Evolutionary conservation across 2,329 filamentous ascomycete genomes (phyloP), one percentile per base, ranked within the genome.

Genomic region (Monosporascus sp.): DNA sequence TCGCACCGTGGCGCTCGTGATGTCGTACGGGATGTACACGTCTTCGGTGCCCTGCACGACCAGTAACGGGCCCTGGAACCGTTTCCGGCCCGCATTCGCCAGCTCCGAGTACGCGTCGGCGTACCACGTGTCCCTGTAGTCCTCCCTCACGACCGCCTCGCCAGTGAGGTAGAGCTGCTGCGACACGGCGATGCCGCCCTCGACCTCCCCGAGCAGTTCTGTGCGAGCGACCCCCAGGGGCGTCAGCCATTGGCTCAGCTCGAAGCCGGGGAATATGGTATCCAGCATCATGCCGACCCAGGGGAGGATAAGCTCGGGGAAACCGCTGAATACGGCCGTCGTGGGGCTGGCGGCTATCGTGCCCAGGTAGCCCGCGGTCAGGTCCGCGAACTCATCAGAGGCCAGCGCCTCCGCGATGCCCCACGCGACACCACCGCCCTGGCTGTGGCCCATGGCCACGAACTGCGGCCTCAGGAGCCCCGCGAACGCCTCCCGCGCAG

Each of bases 391-490:
- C 51, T 71, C 68, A 20, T 64, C 57, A 44, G 60, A 55, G 0
- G 60, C 62, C 20, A 57, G 42, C 2, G 54, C 49, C 50, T 73
- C 61, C 9, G 70, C 69, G 39, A 65, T 55, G 3, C 62, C 62
- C 76, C 76, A 80, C 0, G 72, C 70, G 1, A 67, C 70, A 2
- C 67, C 68, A 7, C 74, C 76, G 22, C 76, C 77, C 61, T 80
- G 73, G 11, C 70, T 74, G 54, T 78, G 73, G 7, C 76, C 75
- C 57, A 75, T 68, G 24, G 70, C 65, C 17, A 77, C 72, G 51
- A 77, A 81, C 0, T 70, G 57, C 1, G 60, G 46, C 1, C 58
- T 64, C 1, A 74, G 59, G 1, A 62, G 56, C 1, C 61, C 60
- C 0, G 71, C 63, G 52, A 77, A 80, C 0, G 74, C 72, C 14